phyloP scores from a whole-genome alignment of 805 yeast species.

The Candida arabinofermentans region DNA sequence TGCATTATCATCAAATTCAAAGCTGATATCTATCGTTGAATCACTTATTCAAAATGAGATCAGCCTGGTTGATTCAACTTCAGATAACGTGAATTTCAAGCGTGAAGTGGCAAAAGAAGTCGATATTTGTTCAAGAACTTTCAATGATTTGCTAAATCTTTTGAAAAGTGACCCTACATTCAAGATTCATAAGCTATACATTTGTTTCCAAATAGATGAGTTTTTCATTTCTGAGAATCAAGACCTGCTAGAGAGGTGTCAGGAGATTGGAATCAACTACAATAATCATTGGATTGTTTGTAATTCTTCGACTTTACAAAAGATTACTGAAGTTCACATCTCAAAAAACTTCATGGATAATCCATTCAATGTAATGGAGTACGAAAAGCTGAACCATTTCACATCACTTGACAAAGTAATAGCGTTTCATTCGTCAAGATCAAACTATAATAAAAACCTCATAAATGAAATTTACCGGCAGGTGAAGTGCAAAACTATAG shows the following conservation, averaged over 20 bases:
- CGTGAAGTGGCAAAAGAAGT: background rate
- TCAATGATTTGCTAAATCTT: background rate
- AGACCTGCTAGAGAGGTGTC: background rate
- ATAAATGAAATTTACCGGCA: background rate
- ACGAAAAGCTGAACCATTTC: background rate
- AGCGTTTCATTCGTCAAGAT: background rate
- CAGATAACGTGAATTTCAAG: background rate
- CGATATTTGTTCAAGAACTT: background rate
- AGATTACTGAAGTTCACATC: background rate
- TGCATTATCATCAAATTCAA: background rate
- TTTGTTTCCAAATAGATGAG: background rate
- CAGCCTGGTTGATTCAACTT: background rate
- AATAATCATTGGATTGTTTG: background rate
- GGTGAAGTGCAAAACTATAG: background rate
- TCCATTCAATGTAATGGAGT: background rate
- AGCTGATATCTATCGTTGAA: background rate
- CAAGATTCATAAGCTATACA: background rate
- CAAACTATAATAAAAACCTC: background rate
- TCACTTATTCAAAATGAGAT: background rate
- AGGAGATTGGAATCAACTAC: background rate
- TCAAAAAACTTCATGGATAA: background rate
- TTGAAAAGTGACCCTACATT: background rate
- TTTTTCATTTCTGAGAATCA: background rate
- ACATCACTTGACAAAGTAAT: background rate
- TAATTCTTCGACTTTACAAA: background rate